Base-by-base conservation (phyloP, 2,329 filamentous ascomycete genomes). In the Microsporum audouinii region DNA sequence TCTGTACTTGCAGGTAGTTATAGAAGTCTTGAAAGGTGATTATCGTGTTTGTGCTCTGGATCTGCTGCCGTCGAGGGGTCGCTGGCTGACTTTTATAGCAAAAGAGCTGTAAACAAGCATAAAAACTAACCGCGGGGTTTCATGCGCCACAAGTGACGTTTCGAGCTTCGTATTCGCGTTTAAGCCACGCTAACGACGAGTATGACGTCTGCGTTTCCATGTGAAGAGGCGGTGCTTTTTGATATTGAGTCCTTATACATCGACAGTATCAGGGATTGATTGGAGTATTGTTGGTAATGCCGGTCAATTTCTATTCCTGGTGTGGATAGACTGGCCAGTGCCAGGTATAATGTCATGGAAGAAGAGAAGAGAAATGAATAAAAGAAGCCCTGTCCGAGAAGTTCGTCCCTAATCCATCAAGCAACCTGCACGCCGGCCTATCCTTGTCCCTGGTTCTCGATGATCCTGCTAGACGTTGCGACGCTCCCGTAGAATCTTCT, bases 91-190 rank as follows among this genome's bases (percentile, higher is more conserved):
- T 43, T 43, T 43, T 43, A 43, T 43, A 43, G 38, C n/a, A 10
- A n/a, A 43, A 43, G 39, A 14, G 38, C 38, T 33, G 38, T 36
- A 53, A 41, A 62, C 60, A 56, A 58, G 55, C 17, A 31, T 12
- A 53, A 53, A 29, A 31, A 34, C 14, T 43, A 14, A 43, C 39
- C 39, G 39, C 39, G 17, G 17, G 17, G 17, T 23, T 23, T 23
- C 17, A 12, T 69, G 68, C 67, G 71, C 71, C 72, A 71, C 69
- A 68, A 10, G 64, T 73, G 71, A 73, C 71, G 71, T 73, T 68
- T 57, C 49, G 2, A 67, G 69, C 69, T 23, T 23, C 17, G 17
- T 23, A 23, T 23, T 23, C 17, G 17, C 17, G 17, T 23, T 23
- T 23, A 23, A 23, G 17, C 17, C 17, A 23, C 17, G 17, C 17